Percentiles rank a stretch among this genome's conserved stretches.
These are phyloP conservation scores for Diaporthe citri DNA, from an alignment of 2,329 filamentous ascomycete genomes.

Conservation along the genomic window DNA sequence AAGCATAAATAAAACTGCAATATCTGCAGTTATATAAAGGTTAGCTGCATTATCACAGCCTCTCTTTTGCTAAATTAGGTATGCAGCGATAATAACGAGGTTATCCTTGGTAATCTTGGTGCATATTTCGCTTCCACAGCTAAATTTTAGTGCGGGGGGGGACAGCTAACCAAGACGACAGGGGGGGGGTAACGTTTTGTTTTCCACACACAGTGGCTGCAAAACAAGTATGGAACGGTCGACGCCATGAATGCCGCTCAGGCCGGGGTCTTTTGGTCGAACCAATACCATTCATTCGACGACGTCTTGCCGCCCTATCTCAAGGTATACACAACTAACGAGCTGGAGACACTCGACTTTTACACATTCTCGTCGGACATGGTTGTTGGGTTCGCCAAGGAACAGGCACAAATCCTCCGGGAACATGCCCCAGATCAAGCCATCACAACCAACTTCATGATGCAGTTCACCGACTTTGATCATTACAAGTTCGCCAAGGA, in stretches of 20 bases:
- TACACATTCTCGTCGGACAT: slow-evolving; percentile 45
- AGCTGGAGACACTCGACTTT: slow-evolving; percentile 44
- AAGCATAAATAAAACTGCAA: too few species aligned
- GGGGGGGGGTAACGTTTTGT: too few species aligned
- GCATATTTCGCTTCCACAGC: too few species aligned
- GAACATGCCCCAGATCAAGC: slow-evolving; percentile 41
- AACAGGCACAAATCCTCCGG: slow-evolving; percentile 43
- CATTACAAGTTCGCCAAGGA: slow-evolving; percentile 43
- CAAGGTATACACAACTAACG: slow-evolving; percentile 44
- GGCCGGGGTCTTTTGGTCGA: slow-evolving; percentile 45
- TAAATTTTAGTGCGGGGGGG: too few species aligned
- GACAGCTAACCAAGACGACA: too few species aligned
- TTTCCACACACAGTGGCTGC: too few species aligned
- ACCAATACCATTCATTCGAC: slow-evolving; percentile 43
- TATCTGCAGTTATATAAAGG: too few species aligned
- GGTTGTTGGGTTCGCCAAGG: slow-evolving; percentile 44
- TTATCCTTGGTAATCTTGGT: too few species aligned
- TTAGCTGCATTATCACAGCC: too few species aligned
- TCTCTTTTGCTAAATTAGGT: too few species aligned
- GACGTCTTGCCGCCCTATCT: slow-evolving; percentile 42
- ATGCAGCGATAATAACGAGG: too few species aligned
- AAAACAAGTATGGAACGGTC: slow-evolving; percentile 43
- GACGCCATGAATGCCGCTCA: slow-evolving; percentile 43
- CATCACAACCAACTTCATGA: slow-evolving; percentile 44
- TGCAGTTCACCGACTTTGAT: slow-evolving; percentile 43